These are phyloP conservation scores for Sungouiozyma ichnusensis DNA, from an alignment of 805 yeast genomes.

Conservation along the genomic window DNA sequence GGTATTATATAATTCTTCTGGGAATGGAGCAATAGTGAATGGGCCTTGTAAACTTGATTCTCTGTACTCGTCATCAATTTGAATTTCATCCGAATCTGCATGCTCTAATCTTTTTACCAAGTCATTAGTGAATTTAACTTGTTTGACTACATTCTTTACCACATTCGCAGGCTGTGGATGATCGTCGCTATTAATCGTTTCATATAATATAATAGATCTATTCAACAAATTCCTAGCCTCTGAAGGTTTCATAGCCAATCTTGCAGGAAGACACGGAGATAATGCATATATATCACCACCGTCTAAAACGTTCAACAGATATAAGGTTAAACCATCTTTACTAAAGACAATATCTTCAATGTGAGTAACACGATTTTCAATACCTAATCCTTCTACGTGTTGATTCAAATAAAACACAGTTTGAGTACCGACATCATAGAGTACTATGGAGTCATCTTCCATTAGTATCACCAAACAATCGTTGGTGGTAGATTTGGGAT, in stretches of 20 bases:
- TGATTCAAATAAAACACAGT: constrained; percentile 5
- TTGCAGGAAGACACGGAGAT: constrained; percentile 52
- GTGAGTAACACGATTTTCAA: constrained; percentile 13
- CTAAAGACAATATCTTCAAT: constrained; percentile 19
- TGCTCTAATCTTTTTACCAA: constrained; percentile 22
- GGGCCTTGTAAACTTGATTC: constrained; percentile 40
- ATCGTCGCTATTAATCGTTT: constrained; percentile 10
- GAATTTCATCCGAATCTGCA: constrained; percentile 1
- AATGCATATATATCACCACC: constrained; percentile 47
- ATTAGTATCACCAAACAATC: constrained; percentile 17
- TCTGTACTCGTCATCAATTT: constrained; percentile 14
- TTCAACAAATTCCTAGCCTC: constrained; percentile 27
- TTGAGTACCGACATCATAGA: constrained; percentile 11
- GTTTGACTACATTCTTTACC: constrained; percentile 24
- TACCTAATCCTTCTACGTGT: constrained; percentile 11
- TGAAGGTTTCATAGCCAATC: constrained; percentile 6
- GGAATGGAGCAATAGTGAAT: constrained; percentile 42
- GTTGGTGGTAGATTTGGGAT: constrained; percentile 22
- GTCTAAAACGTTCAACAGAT: constrained; percentile 37
- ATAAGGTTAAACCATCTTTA: constrained; percentile 42
- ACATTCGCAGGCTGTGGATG: constrained; percentile 8
- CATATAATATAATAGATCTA: constrained; percentile 18
- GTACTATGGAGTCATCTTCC: constrained; percentile 16
- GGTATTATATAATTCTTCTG: constrained; percentile 40
- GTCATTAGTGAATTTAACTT: constrained; percentile 29